Evolutionary conservation across 2,329 filamentous ascomycete species (phyloP).

Genomic region (Penicillium expansum): DNA sequence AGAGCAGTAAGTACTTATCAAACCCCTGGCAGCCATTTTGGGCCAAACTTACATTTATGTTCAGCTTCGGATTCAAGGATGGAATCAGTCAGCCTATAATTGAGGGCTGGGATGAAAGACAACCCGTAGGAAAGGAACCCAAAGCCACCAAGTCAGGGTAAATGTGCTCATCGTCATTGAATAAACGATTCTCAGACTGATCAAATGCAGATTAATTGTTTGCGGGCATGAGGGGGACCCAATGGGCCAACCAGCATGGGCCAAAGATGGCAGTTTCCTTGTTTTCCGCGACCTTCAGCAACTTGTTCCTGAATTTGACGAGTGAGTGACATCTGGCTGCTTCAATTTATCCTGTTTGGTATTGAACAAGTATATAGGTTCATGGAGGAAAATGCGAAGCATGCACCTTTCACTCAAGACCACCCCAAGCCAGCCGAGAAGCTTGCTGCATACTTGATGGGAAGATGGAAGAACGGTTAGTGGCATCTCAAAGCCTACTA

Average conservation of each 20-base stretch:
- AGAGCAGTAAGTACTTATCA: slow-evolving; percentile 19
- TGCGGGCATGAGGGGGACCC: slow-evolving; percentile 39
- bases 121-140: background rate
- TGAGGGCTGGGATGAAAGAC: slow-evolving; percentile 29
- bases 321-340: slow-evolving; percentile 10
- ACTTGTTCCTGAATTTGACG: slow-evolving; percentile 46
- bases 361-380: slow-evolving; percentile 24
- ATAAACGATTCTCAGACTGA: slow-evolving; percentile 9
- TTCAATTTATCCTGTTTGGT: background rate
- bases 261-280: slow-evolving; percentile 47
- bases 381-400: slow-evolving; percentile 32
- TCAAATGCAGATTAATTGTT: slow-evolving; percentile 36
- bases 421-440: slow-evolving; percentile 20
- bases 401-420: slow-evolving; percentile 20
- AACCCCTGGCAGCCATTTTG: background rate
- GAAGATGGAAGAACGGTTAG: slow-evolving; percentile 44
- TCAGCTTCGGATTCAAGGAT: slow-evolving; percentile 46
- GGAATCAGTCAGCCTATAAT: slow-evolving; percentile 44
- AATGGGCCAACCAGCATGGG: slow-evolving; percentile 36
- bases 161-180: background rate
- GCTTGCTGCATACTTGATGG: slow-evolving; percentile 45
- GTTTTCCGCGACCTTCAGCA: slow-evolving; percentile 47
- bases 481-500: background rate
- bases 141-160: slow-evolving; percentile 28
- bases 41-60: background rate